phyloP scores from a whole-genome alignment of 108 stramenopile species.

The Skeletonema costatum region DNA sequence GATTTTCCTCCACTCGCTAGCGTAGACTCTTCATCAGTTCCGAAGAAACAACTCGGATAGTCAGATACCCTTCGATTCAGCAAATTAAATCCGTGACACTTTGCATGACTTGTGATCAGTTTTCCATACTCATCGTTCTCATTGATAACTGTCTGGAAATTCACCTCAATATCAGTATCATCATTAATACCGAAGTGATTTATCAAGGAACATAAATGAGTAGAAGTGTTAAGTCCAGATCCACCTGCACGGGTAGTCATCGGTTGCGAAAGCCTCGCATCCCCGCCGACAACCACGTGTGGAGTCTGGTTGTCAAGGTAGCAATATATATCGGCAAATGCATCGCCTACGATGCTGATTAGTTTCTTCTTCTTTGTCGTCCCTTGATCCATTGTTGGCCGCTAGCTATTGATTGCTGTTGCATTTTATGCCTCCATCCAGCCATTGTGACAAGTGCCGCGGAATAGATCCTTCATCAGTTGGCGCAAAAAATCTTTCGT shows the following conservation, averaged over 20 bases:
- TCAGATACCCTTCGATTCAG: conserved; percentile 55
- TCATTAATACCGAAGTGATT: conserved; percentile 21
- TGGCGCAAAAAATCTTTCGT: too few species aligned
- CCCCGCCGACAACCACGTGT: conserved; percentile 55
- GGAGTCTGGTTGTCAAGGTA: conserved; percentile 57
- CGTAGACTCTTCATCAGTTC: conserved; percentile 4
- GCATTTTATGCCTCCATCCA: too few species aligned
- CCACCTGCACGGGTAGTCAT: conserved; percentile 69
- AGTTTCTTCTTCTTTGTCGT: neutral
- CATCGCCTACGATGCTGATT: conserved; percentile 65
- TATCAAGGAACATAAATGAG: conserved; percentile 60
- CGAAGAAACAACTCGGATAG: conserved; percentile 26
- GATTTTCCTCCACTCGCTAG: conserved; percentile 15
- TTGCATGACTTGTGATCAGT: conserved; percentile 55
- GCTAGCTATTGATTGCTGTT: too few species aligned
- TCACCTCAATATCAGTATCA: conserved; percentile 14
- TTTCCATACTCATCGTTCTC: conserved; percentile 71
- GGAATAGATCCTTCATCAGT: too few species aligned
- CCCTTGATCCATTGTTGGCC: too few species aligned
- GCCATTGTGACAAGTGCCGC: too few species aligned
- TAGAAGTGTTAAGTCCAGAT: conserved; percentile 75
- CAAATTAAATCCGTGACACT: conserved; percentile 56
- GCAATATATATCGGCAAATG: conserved; percentile 77
- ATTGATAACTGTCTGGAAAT: conserved; percentile 72
- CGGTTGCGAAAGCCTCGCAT: conserved; percentile 63